Percentiles rank a stretch among this genome's conserved stretches.
Conservation (phyloP, 306 rosid genomes). For the Cucurbita moschata region DNA sequence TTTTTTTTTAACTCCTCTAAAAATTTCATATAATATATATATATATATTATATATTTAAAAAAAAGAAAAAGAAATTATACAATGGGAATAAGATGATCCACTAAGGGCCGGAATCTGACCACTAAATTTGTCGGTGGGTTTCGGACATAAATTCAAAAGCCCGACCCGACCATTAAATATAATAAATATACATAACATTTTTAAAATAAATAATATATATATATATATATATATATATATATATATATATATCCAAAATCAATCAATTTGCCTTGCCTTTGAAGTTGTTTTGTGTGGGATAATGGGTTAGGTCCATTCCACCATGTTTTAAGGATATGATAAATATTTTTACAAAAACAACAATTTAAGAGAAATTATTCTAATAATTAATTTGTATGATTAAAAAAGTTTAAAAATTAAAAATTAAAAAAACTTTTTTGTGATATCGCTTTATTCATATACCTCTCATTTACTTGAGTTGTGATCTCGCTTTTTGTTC, state of each 20-base stretch:
- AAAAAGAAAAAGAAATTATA: not conserved
- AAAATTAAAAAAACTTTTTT: too few species aligned
- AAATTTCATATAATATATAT: too few species aligned
- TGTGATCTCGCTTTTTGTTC: too few species aligned
- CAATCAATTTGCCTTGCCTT: constrained; percentile 6
- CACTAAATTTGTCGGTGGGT: constrained; percentile 1
- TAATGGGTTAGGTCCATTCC: constrained; percentile 1
- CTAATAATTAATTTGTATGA: too few species aligned
- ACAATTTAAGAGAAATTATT: too few species aligned
- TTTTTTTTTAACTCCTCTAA: too few species aligned
- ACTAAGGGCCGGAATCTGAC: not conserved
- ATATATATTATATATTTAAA: not conserved
- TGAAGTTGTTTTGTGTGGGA: not conserved
- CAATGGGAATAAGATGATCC: not conserved
- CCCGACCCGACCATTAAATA: not conserved
- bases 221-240: not conserved
- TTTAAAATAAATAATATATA: not conserved
- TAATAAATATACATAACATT: not conserved
- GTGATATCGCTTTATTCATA: too few species aligned
- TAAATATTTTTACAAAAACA: too few species aligned
- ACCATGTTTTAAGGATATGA: not conserved
- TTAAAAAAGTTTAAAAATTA: too few species aligned
- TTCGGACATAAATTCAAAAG: not conserved
- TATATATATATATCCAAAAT: not conserved
- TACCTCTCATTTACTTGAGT: too few species aligned